Evolutionary conservation across 805 yeast genomes (phyloP).

Genomic region (Ogataea saltuana): DNA sequence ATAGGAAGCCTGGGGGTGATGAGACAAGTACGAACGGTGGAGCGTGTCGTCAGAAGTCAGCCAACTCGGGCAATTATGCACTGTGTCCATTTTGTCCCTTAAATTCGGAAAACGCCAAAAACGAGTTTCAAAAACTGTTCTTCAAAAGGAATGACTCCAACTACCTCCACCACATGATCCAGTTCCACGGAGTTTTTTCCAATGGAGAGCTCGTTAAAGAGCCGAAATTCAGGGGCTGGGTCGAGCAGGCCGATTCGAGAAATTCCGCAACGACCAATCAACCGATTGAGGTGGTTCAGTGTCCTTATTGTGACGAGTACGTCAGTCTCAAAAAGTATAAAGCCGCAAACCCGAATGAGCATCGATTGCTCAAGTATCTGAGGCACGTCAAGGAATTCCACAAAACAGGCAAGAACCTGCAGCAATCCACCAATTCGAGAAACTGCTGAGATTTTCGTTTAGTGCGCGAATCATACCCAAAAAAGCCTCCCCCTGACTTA

Average conservation of each 20-base stretch:
- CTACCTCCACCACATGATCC: constrained; percentile 35
- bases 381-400: constrained; percentile 34
- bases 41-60: constrained; percentile 8
- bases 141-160: constrained; percentile 33
- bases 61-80: constrained; percentile 29
- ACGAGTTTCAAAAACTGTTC: constrained; percentile 24
- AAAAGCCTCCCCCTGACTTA: too few relatives aligned
- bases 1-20: constrained; percentile 16
- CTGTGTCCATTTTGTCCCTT: constrained; percentile 33
- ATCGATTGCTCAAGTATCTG: constrained; percentile 30
- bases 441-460: constrained; percentile 9
- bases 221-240: constrained; percentile 29
- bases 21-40: background rate
- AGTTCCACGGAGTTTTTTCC: constrained; percentile 36
- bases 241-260: constrained; percentile 10
- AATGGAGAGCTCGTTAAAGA: constrained; percentile 30
- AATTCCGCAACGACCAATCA: background rate
- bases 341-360: constrained; percentile 19
- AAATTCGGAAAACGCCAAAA: constrained; percentile 17
- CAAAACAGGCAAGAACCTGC: constrained; percentile 30
- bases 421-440: constrained; percentile 10
- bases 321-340: constrained; percentile 26
- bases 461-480: background rate
- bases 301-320: constrained; percentile 29
- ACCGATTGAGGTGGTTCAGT: constrained; percentile 29